Conservation (phyloP, 1,284 basidiomycete genomes). For the Ustilago vetiveriae region DNA sequence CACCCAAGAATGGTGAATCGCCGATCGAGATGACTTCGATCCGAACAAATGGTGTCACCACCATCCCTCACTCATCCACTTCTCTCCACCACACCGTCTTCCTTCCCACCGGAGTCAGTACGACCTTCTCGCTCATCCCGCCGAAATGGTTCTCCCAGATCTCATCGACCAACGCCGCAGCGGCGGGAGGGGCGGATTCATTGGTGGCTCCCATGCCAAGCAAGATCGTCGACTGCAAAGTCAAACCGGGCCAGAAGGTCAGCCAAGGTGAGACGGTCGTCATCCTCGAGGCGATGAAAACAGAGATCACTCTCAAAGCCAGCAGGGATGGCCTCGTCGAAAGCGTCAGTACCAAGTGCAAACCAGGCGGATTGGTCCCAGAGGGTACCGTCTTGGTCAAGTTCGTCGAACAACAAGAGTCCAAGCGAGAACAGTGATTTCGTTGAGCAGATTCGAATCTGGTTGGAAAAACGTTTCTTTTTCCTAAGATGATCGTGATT, state of each 20-base stretch:
- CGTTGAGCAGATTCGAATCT: not conserved
- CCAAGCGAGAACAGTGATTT: not conserved
- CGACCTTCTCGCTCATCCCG: constrained; percentile 5
- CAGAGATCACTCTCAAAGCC: constrained; percentile 75
- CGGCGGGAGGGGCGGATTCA: not conserved
- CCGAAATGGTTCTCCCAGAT: constrained; percentile 27
- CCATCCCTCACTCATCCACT: constrained; percentile 4
- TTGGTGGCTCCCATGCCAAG: constrained; percentile 40
- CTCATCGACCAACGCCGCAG: not conserved
- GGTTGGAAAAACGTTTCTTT: no score
- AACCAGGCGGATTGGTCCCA: constrained; percentile 87
- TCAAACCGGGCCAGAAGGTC: constrained; percentile 79
- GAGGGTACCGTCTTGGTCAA: constrained; percentile 82
- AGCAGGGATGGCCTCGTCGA: constrained; percentile 76
- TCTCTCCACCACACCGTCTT: constrained; percentile 16
- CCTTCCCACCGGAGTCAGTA: constrained; percentile 21
- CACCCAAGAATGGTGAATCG: not conserved
- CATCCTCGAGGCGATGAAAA: constrained; percentile 94
- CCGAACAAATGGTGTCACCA: not conserved
- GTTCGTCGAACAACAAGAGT: constrained; percentile 46
- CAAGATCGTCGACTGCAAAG: constrained; percentile 78
- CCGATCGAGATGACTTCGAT: constrained; percentile 73
- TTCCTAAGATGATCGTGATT: no score
- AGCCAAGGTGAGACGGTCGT: constrained; percentile 81
- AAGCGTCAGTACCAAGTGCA: constrained; percentile 70